Base-by-base conservation (phyloP, 1,139 yeast species). In the Eremothecium cymbalariae region DNA sequence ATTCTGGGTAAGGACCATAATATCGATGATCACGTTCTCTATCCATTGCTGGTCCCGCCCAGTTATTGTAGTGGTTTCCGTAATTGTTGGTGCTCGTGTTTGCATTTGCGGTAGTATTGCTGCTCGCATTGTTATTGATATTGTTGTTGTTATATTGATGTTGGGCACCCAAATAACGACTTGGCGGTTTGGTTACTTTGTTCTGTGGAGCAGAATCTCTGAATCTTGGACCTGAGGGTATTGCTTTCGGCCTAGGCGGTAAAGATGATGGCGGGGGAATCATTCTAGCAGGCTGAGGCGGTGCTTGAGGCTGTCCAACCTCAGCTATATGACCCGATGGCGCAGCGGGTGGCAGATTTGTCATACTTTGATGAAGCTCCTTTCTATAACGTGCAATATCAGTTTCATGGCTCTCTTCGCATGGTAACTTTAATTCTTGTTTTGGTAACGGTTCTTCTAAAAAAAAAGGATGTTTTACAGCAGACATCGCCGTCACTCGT, bases 401-500 rank as follows among this genome's bases (percentile, higher is more conserved):
- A 26, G 85, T 74, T 56, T 90, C 97, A 55, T 90, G 97, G 44
- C 94, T 76, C 45, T 88, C 94, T 43, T 81, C 86, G 48, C 80
- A 82, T 0, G 94, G 90, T 31, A 83, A 60, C n/a, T 72, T 72
- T 9, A 59, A 50, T 0, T 75, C 72, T 11, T 47, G 40, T 11
- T 74, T 64, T 0, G 95, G 86, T 16, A 67, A 46, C 0, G 96
- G 96, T 1, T 68, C 74, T 3, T 62, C 62, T 16, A 52, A 62
- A 60, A 90, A 86, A 59, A 79, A 90, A 2, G 60, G 64, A 47
- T 85, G 90, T 6, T 70, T 62, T 38, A 84, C 59, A 0, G 96
- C 96, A 38, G 77, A 83, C 42, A 70, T 57, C 0, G 96, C 95
- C 36, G 94, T 86, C 35, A 74, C 62, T 44, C 98, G 66, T 36